These are phyloP conservation scores for Triticum timopheevii DNA, from an alignment of 176 grass and related monocot species.

Conservation along the genomic window DNA sequence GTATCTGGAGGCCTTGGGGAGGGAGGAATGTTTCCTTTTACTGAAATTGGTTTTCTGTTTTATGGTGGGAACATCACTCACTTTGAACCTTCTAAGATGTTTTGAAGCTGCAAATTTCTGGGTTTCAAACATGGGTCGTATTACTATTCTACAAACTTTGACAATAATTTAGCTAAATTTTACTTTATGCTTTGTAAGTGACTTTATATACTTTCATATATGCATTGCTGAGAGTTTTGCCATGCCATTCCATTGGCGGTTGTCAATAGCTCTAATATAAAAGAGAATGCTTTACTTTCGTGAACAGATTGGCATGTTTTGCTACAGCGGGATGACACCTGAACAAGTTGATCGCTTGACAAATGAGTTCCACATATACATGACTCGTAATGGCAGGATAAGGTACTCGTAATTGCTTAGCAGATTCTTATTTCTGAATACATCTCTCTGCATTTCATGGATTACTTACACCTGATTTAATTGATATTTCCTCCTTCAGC, in stretches of 20 bases:
- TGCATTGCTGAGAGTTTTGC: not conserved
- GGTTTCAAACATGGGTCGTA: constrained; percentile 39
- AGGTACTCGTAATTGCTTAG: constrained; percentile 41
- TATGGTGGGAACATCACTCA: not conserved
- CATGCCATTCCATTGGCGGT: constrained; percentile 1
- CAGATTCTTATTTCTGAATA: not conserved
- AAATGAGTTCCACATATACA: constrained; percentile 82
- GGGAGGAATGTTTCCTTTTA: not conserved
- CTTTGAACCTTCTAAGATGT: not conserved
- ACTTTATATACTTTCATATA: not conserved
- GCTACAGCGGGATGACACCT: constrained; percentile 87
- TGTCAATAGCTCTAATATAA: not conserved
- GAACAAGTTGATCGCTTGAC: constrained; percentile 91
- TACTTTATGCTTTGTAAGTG: not conserved
- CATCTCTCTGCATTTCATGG: not conserved
- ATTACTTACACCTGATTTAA: not conserved
- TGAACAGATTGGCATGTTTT: constrained; percentile 89
- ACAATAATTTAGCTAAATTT: constrained; percentile 31
- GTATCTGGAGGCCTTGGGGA: not conserved
- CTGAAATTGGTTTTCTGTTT: not conserved
- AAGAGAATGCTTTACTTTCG: not conserved
- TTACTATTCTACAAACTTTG: constrained; percentile 37
- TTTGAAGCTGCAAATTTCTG: constrained; percentile 14
- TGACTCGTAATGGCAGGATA: constrained; percentile 89
- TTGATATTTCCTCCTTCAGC: constrained; percentile 40